phyloP scores from a whole-genome alignment of 2,329 filamentous ascomycete species.

The Ophiosphaerella herpotricha region DNA sequence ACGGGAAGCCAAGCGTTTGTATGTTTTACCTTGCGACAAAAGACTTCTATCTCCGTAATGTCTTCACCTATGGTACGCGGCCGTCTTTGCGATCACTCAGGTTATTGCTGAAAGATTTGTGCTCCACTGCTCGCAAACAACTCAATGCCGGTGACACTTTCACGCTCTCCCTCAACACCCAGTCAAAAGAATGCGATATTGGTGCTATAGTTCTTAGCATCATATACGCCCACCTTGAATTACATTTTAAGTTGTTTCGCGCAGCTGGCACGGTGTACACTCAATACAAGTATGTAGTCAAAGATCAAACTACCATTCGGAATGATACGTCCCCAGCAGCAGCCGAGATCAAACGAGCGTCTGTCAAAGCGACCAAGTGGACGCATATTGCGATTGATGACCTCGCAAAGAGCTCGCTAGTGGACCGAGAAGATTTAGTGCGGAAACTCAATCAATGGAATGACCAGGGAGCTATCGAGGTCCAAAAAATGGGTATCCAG shows the following conservation, averaged over 20 bases:
- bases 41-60: constrained; percentile 63
- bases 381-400: constrained; percentile 57
- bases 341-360: constrained; percentile 50
- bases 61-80: constrained; percentile 64
- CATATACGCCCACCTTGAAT: constrained; percentile 65
- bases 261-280: constrained; percentile 62
- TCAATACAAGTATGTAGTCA: constrained; percentile 55
- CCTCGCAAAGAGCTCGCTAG: constrained; percentile 34
- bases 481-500: constrained; percentile 58
- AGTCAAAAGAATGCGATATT: constrained; percentile 60
- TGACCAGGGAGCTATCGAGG: constrained; percentile 54
- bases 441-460: constrained; percentile 60
- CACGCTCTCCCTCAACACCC: constrained; percentile 52
- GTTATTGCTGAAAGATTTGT: constrained; percentile 58
- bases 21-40: constrained; percentile 62
- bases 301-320: constrained; percentile 39
- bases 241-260: constrained; percentile 61
- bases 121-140: constrained; percentile 41
- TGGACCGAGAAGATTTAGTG: constrained; percentile 57
- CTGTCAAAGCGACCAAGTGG: constrained; percentile 50
- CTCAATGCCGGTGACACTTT: constrained; percentile 51
- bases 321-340: constrained; percentile 51
- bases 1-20: constrained; percentile 70
- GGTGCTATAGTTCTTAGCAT: constrained; percentile 55
- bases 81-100: constrained; percentile 58